Base-by-base conservation (phyloP, 257 asterid genomes). In the Primulina tabacum region DNA sequence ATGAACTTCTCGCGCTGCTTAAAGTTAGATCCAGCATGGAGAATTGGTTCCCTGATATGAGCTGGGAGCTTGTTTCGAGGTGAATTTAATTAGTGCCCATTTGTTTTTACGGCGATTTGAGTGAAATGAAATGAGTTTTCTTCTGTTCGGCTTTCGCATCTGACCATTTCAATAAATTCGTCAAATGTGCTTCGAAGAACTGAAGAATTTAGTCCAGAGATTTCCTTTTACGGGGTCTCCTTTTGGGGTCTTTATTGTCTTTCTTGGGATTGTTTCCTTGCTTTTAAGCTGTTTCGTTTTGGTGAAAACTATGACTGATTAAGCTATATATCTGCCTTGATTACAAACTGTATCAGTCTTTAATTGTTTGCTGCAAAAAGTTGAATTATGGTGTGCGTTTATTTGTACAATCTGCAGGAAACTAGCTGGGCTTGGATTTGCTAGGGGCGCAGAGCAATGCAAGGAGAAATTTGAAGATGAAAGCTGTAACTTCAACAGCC, bases 31-130 rank as follows among this genome's bases (percentile, higher is more conserved):
- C 97, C 78, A 79, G 72, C 73, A 73, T 85, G 87, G 97, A 90
- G 71, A 77, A 73, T 72, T 87, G 90, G 86, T 85, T 83, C 37
- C 89, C 91, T 0, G 94, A 90, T 58, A 86, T 83, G 84, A 82
- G 84, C 64, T 90, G 97, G 97, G 89, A 85, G 74, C 94, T 88
- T 26, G 85, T 88, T 75, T 90, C 97, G 34, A 90, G 96, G 95
- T 89, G 63, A 9, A 29, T 7, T 9, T 21, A 47, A 43, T 62
- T 35, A n/a, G 50, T 61, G 7, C 14, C 35, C 34, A 4, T 12
- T 20, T n/a, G 24, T n/a, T 35, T 18, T 68, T 14, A 20, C n/a
- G 57, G 57, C 20, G 57, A 17, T 55, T 30, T 55, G 18, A 30
- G 63, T 7, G 62, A 33, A 43, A 52, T 55, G 34, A 67, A n/a